phyloP scores from a whole-genome alignment of 2,329 filamentous ascomycete species.

The Metarhizium rileyi region DNA sequence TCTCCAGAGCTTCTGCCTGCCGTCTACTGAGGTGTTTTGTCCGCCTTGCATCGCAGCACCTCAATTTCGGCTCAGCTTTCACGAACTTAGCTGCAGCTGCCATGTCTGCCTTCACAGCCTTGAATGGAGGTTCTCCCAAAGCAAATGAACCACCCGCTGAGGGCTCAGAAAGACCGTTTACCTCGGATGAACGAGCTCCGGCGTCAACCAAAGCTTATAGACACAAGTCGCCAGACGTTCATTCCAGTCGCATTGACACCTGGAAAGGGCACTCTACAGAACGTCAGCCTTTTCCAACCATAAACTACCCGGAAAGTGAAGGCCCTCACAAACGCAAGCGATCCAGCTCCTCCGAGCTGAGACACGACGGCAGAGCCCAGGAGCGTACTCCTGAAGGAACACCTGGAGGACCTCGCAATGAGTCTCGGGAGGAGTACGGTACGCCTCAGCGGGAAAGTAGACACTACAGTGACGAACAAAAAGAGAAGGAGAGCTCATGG shows the following conservation, averaged over 20 bases:
- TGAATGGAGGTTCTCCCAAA: slow-evolving; percentile 42
- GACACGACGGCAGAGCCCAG: slow-evolving; percentile 25
- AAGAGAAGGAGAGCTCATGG: slow-evolving; percentile 39
- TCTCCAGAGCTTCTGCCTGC: background rate
- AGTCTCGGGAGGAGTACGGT: slow-evolving; percentile 32
- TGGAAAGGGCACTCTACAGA: slow-evolving; percentile 33
- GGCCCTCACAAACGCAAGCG: slow-evolving; percentile 57
- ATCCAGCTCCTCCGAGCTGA: slow-evolving; percentile 49
- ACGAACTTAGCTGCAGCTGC: background rate
- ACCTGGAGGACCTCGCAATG: slow-evolving; percentile 20
- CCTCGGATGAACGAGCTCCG: slow-evolving; percentile 25
- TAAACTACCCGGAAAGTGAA: slow-evolving; percentile 35
- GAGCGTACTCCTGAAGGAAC: slow-evolving; percentile 26
- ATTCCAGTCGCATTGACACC: slow-evolving; percentile 26
- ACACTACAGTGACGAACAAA: slow-evolving; percentile 33
- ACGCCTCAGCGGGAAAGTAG: slow-evolving; percentile 36
- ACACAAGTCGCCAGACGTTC: slow-evolving; percentile 15
- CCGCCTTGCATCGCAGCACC: background rate
- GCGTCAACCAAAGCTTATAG: slow-evolving; percentile 15
- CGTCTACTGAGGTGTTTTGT: background rate
- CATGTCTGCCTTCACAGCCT: slow-evolving; percentile 43
- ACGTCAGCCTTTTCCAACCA: slow-evolving; percentile 29
- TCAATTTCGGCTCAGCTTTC: background rate
- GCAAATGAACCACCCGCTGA: slow-evolving; percentile 24
- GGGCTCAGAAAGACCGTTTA: slow-evolving; percentile 19